Evolutionary conservation across 495 filamentous ascomycete genomes (phyloP), one percentile per base, ranked within the genome.

Genomic region (Hapsidospora chrysogenum): DNA sequence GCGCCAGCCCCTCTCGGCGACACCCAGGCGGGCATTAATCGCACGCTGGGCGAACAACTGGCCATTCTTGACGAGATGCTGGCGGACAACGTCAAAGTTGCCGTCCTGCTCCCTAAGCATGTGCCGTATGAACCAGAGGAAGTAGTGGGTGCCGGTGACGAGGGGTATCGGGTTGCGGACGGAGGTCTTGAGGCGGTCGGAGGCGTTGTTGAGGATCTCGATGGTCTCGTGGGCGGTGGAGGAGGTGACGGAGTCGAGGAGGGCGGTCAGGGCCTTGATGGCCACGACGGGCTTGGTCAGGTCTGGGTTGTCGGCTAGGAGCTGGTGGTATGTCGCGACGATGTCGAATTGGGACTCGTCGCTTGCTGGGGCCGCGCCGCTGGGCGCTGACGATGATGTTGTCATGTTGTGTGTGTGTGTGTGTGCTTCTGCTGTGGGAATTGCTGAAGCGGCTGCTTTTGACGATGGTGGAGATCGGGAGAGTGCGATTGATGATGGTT

Each of bases 241-340:
- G 5, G 82, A 77, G 31, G 74, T 70, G 7, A 73, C 78, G 32
- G 74, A 69, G 51, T 75, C 72, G 39, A 95, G 74, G 39, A 84
- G 74, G 45, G 80, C 68, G 42, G 93, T 86, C 31, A 95, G 70
- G 23, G 89, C 74, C 58, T 95, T 85, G 53, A 97, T 94, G 35
- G 89, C 86, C 2, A 87, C 89, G 33, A 97, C 78, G 32, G 87
- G 84, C 81, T 92, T 93, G 17, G 85, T 92, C 27, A 95, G 70
- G 18, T 89, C 80, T 10, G 77, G 72, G 55, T 94, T 85, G 23
- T 66, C 59, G 38, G 48, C 40, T 14, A 72, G 57, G 39, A 72
- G 64, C 32, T 51, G 45, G 28, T 54, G 51, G 52, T 72, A 74
- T 33, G 62, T 60, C 36, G 50, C 50, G 37, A 74, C 67, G 36